Conservation (phyloP, 2,329 filamentous ascomycete species). For the Hymenoscyphus fructigenus region DNA sequence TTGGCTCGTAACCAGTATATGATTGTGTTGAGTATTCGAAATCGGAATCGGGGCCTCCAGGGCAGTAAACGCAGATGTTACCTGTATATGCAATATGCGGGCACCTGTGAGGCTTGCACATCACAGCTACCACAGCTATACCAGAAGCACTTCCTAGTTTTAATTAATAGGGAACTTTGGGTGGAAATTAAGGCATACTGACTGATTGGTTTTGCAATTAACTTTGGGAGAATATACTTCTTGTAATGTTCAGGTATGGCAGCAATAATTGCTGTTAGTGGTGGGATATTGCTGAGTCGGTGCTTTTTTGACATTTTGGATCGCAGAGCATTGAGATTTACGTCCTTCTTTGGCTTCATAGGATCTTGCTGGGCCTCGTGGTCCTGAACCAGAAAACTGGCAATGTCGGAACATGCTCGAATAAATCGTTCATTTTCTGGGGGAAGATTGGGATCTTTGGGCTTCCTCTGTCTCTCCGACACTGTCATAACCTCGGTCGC, state of each 20-base stretch:
- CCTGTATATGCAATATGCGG: conserved; percentile 98
- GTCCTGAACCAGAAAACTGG: conserved; percentile 89
- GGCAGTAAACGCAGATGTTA: conserved; percentile 98
- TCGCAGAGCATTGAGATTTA: conserved; percentile 88
- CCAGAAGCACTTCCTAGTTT: conserved; percentile 82
- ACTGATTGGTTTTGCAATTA: conserved; percentile 96
- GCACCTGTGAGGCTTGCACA: conserved; percentile 98
- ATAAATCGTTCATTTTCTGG: conserved; percentile 95
- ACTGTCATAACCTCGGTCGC: conserved; percentile 59
- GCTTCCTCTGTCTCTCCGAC: conserved; percentile 49
- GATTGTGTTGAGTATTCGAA: conserved; percentile 99
- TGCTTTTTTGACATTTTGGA: conserved; percentile 92
- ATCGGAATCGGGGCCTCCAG: conserved; percentile 94
- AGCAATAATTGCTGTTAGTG: conserved; percentile 93
- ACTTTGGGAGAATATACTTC: conserved; percentile 95
- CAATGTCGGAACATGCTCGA: conserved; percentile 92
- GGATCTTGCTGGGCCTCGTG: conserved; percentile 78
- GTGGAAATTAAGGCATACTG: conserved; percentile 37
- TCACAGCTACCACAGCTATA: conserved; percentile 96
- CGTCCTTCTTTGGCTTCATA: conserved; percentile 72
- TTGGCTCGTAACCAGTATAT: conserved; percentile 97
- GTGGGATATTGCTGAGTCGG: conserved; percentile 80
- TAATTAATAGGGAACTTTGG: conserved; percentile 18
- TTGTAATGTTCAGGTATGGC: conserved; percentile 99
- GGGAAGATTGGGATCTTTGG: conserved; percentile 72